phyloP scores from a whole-genome alignment of 805 yeast species.

The Hanseniaspora guilliermondii region DNA sequence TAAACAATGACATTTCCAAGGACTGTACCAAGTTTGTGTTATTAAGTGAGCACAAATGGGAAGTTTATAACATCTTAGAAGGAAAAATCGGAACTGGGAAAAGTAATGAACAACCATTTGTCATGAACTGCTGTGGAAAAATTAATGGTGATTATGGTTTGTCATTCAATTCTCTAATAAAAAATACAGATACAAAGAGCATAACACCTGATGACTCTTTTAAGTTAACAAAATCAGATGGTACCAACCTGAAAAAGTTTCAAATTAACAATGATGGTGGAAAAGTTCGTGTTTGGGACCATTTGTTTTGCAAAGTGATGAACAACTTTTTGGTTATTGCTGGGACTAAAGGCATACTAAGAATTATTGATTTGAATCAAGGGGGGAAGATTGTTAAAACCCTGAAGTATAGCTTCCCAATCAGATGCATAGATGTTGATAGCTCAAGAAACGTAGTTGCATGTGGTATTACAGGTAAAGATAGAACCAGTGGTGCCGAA shows the following conservation, averaged over 20 bases:
- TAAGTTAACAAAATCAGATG: neutral
- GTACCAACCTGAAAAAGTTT: neutral
- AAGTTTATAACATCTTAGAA: slow-evolving; percentile 45
- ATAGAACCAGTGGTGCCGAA: slow-evolving; percentile 51
- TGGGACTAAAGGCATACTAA: slow-evolving; percentile 56
- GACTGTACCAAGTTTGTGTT: slow-evolving; percentile 55
- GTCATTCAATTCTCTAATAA: slow-evolving; percentile 31
- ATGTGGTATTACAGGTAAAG: slow-evolving; percentile 72
- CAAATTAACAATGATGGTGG: slow-evolving; percentile 10
- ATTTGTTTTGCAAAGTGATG: slow-evolving; percentile 46
- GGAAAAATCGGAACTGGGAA: slow-evolving; percentile 33
- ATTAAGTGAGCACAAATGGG: slow-evolving; percentile 59
- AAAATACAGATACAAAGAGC: slow-evolving; percentile 18
- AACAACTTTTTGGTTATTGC: slow-evolving; percentile 49
- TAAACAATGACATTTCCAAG: slow-evolving; percentile 50
- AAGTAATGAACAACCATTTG: slow-evolving; percentile 32
- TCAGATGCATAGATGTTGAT: slow-evolving; percentile 65
- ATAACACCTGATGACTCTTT: slow-evolving; percentile 10
- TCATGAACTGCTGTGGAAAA: slow-evolving; percentile 53
- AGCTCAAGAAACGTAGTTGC: slow-evolving; percentile 54
- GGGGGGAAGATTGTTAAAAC: slow-evolving; percentile 56
- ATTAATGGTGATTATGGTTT: slow-evolving; percentile 57
- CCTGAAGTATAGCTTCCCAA: slow-evolving; percentile 58
- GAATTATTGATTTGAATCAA: slow-evolving; percentile 47
- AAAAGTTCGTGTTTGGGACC: slow-evolving; percentile 40